phyloP scores from a whole-genome alignment of 306 rosid species.

The Rubus idaeus region DNA sequence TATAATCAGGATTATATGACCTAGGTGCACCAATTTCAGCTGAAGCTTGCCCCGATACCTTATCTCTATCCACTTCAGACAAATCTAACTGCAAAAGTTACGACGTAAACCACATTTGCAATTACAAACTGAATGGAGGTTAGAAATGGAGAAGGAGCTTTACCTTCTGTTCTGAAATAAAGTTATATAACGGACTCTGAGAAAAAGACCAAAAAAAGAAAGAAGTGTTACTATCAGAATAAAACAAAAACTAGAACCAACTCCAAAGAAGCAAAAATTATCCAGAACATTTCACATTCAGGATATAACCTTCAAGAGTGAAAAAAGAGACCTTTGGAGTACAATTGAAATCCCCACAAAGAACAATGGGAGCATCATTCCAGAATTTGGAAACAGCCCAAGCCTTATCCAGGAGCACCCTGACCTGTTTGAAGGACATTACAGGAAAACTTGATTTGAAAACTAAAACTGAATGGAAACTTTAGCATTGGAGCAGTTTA shows the following conservation, averaged over 20 bases:
- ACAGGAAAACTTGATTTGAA: constrained; percentile 19
- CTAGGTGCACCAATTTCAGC: constrained; percentile 47
- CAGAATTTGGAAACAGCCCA: constrained; percentile 70
- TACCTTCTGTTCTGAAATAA: constrained; percentile 82
- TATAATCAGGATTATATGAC: constrained; percentile 31
- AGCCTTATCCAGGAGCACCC: constrained; percentile 77
- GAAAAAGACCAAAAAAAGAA: constrained; percentile 11
- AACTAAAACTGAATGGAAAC: constrained; percentile 26
- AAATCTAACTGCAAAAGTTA: constrained; percentile 68
- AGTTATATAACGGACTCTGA: constrained; percentile 93
- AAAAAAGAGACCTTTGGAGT: constrained; percentile 74
- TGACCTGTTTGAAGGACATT: constrained; percentile 58
- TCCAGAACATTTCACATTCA: neutral
- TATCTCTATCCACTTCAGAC: constrained; percentile 70
- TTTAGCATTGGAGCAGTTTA: constrained; percentile 17
- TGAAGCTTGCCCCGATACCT: constrained; percentile 83
- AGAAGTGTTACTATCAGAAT: constrained; percentile 11
- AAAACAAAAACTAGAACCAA: constrained; percentile 15
- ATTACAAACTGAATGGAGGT: constrained; percentile 21
- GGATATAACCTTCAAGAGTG: constrained; percentile 21
- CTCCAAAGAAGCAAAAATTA: neutral
- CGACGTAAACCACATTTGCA: constrained; percentile 18
- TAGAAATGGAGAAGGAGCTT: constrained; percentile 15
- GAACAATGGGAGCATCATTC: constrained; percentile 81
- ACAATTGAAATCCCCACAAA: constrained; percentile 97